Evolutionary conservation across 2,329 filamentous ascomycete species (phyloP), one percentile per base, ranked within the genome.

Genomic region (Cladosporium sp.): DNA sequence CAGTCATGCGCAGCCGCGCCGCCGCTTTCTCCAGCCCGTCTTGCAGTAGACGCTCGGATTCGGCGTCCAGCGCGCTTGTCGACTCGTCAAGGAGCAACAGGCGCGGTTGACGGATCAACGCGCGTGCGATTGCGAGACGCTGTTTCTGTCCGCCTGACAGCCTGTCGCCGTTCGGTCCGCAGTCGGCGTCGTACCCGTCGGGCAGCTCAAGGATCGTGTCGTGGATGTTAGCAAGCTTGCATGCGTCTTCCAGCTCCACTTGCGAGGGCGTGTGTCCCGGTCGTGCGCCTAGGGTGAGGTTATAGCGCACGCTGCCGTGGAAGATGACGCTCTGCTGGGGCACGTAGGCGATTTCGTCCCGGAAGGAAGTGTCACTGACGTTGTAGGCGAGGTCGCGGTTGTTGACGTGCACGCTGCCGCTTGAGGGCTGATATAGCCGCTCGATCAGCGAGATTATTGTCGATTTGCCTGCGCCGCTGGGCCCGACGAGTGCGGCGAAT

Each of bases 141-240:
- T 74, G 71, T 24, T 67, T 63, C 43, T 74, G 71, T 3, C 71
- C 71, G 22, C 71, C 71, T 13, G 70, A 72, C 12, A 74, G 59
- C 40, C 69, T 65, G 24, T 64, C 69, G 6, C 70, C 71, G 29
- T 66, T 69, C 4, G 67, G 61, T 9, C 71, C 71, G 52, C 66
- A 69, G n/a, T 66, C 64, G 0, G 84, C 88, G 11, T 84, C 69
- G 61, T 88, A 88, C 0, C 83, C 83, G 12, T 84, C 70, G 0
- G 84, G 83, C 13, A 89, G 69, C 1, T 74, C 68, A 51, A 73
- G 69, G 57, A 89, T 85, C 19, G 79, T 81, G 20, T 88, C 82
- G 66, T 88, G 84, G 55, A 89, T 86, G 61, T 86, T 85, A 30
- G 84, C 84, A 13, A 85, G 68, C 51, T 77, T 76, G 61, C 84